Evolutionary conservation across 2,329 filamentous ascomycete species (phyloP).

Genomic region (Penicillium sp.): DNA sequence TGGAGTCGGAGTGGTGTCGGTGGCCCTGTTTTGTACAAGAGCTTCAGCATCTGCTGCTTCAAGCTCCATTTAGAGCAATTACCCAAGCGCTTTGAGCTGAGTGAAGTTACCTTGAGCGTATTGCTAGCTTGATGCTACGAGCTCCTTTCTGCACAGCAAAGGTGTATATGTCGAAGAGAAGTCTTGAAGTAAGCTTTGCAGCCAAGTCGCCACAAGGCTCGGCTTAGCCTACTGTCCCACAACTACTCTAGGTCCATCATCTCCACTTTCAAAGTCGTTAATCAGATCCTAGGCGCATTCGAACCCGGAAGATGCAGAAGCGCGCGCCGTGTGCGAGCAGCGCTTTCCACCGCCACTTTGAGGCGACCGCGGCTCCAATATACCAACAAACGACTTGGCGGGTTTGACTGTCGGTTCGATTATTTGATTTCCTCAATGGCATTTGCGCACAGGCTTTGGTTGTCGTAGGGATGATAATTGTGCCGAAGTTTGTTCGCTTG

Average conservation of each 20-base stretch:
- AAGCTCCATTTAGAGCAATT: not conserved
- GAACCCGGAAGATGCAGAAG: not conserved
- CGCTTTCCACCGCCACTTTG: not conserved
- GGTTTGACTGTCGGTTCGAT: not conserved
- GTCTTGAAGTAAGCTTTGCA: not conserved
- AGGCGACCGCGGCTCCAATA: not conserved
- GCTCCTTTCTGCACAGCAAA: not conserved
- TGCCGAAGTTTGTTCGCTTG: not conserved
- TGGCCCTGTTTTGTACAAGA: not conserved
- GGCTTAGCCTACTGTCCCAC: not conserved
- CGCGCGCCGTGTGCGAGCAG: conserved; percentile 3
- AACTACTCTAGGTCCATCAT: not conserved
- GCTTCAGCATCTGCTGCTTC: not conserved
- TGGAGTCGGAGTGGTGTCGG: not conserved
- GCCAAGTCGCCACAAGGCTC: not conserved
- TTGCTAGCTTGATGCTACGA: not conserved
- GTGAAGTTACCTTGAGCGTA: not conserved
- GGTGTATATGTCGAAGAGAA: not conserved
- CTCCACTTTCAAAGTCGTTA: not conserved
- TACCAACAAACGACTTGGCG: not conserved
- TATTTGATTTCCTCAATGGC: not conserved
- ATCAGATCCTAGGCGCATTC: not conserved
- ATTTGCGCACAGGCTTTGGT: not conserved
- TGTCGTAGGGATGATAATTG: not conserved
- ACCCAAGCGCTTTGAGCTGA: not conserved